These are phyloP conservation scores for Aspergillus homomorphus DNA, from an alignment of 495 filamentous ascomycete species.

Conservation along the genomic window DNA sequence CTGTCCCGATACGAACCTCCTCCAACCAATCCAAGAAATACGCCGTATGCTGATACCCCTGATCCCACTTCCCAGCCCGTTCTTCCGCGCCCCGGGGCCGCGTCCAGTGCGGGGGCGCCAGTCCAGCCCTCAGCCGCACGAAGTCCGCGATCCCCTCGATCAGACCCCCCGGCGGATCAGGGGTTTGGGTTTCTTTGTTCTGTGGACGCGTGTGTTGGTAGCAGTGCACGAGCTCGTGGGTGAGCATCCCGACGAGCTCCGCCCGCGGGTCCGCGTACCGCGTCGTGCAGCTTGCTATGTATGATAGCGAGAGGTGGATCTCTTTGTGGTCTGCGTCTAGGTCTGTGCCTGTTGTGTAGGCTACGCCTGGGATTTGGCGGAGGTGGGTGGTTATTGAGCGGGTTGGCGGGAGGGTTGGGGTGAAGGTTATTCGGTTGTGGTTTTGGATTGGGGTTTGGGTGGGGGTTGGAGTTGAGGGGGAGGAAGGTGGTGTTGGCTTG, in stretches of 20 bases:
- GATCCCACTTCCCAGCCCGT: conserved; percentile 66
- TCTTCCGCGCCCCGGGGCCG: conserved; percentile 49
- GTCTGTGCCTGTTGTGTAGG: conserved; percentile 81
- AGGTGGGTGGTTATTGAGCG: conserved; percentile 89
- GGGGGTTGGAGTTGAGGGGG: conserved; percentile 28
- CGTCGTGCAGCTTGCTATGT: conserved; percentile 56
- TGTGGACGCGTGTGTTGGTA: conserved; percentile 71
- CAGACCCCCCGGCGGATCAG: conserved; percentile 63
- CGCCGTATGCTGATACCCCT: conserved; percentile 87
- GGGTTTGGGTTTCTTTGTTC: conserved; percentile 15
- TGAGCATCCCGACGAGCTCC: conserved; percentile 81
- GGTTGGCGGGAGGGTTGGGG: conserved; percentile 46
- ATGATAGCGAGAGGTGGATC: conserved; percentile 81
- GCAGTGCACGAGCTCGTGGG: conserved; percentile 95
- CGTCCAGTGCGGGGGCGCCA: conserved; percentile 85
- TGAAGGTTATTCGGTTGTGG: conserved; percentile 21
- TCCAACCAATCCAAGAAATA: conserved; percentile 77
- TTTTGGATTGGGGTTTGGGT: neutral
- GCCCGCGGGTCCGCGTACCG: conserved; percentile 36
- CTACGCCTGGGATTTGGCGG: conserved; percentile 74
- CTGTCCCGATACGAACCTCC: conserved; percentile 67
- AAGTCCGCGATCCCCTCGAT: conserved; percentile 95
- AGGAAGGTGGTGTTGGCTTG: neutral
- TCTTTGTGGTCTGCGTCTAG: conserved; percentile 91
- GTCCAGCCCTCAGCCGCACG: conserved; percentile 71